Conservation (phyloP, 1,139 yeast species). For the Pichia sp. region DNA sequence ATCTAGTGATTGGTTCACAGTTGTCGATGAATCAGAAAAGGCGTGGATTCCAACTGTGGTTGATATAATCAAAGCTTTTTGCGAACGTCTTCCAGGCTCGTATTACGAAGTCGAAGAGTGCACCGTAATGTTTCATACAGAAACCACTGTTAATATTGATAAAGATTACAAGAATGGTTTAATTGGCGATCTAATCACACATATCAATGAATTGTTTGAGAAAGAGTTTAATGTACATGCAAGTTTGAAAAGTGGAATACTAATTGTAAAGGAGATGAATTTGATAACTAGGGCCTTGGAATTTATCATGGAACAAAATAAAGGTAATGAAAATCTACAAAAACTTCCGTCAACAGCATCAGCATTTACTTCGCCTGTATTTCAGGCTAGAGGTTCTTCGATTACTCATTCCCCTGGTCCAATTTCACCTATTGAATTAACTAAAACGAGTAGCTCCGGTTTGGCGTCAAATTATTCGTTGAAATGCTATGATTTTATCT, state of each 20-base stretch:
- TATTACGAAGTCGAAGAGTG: conserved; percentile 70
- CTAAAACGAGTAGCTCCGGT: neutral
- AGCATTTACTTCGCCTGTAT: conserved; percentile 22
- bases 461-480: neutral
- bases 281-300: conserved; percentile 50
- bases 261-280: conserved; percentile 61
- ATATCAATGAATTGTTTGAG: conserved; percentile 71
- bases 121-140: conserved; percentile 70
- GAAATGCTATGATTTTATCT: conserved; percentile 36
- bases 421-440: conserved; percentile 11
- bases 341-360: conserved; percentile 21
- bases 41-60: conserved; percentile 61
- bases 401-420: conserved; percentile 3
- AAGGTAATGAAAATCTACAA: conserved; percentile 17
- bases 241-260: conserved; percentile 59
- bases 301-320: conserved; percentile 33
- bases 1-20: conserved; percentile 57
- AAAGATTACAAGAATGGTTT: conserved; percentile 59
- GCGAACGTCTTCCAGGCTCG: conserved; percentile 79
- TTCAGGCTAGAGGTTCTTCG: conserved; percentile 21
- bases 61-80: conserved; percentile 59
- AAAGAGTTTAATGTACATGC: conserved; percentile 67
- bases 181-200: conserved; percentile 82
- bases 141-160: conserved; percentile 55
- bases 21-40: conserved; percentile 46